These are phyloP conservation scores for Chlamydomonas schloesseri DNA, from an alignment of 139 green algal genomes.

Conservation along the genomic window DNA sequence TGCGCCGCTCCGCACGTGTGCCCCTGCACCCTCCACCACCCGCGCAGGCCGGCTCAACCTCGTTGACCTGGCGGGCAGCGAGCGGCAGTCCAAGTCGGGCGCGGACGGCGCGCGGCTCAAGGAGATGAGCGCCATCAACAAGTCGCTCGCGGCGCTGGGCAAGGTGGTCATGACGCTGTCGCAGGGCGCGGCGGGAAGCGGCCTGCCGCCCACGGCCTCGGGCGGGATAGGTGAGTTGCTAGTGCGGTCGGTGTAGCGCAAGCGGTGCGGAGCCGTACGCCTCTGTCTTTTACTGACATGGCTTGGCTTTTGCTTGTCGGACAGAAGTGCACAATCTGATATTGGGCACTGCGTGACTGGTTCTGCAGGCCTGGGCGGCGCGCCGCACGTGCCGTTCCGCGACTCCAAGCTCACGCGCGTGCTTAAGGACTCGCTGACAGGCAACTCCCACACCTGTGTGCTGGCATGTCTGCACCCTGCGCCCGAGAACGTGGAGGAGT, in stretches of 20 bases:
- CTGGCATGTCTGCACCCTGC: conserved; percentile 58
- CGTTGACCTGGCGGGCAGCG: conserved; percentile 68
- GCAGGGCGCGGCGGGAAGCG: neutral
- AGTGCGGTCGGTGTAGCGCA: no score
- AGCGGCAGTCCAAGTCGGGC: conserved; percentile 49
- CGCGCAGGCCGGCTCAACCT: conserved; percentile 57
- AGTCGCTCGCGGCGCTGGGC: conserved; percentile 56
- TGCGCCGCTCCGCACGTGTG: no score
- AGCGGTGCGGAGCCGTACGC: no score
- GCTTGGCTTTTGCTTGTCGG: no score
- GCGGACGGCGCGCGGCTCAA: conserved; percentile 35
- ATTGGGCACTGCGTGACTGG: no score
- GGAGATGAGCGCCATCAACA: conserved; percentile 59
- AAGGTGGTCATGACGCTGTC: conserved; percentile 57
- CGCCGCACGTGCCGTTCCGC: conserved; percentile 65
- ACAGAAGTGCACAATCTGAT: no score
- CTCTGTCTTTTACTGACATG: no score
- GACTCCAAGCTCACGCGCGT: conserved; percentile 76
- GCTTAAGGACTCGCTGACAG: conserved; percentile 63
- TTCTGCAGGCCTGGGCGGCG: neutral
- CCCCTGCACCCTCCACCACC: no score
- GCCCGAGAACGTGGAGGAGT: conserved; percentile 59
- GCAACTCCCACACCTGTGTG: conserved; percentile 54
- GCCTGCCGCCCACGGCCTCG: no score
- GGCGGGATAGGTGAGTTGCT: neutral